A percentile compares a stretch with the other conserved stretches of the same genome.
Conservation (phyloP, 805 yeast genomes). For the Wickerhamiella occidentalis region DNA sequence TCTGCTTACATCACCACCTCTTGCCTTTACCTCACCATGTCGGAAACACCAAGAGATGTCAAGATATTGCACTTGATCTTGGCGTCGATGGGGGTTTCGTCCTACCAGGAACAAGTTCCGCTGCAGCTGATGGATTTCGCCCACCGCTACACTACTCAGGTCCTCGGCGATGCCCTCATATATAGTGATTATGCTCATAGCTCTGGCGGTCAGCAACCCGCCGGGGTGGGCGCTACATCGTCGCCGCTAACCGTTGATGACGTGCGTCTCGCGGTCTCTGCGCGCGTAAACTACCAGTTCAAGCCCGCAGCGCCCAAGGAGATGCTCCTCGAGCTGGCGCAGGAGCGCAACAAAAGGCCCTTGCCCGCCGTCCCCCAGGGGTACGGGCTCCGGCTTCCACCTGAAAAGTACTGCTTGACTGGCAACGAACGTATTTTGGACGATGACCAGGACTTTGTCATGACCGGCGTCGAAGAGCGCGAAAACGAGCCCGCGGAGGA, state of each 20-base stretch:
- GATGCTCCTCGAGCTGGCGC: conserved; percentile 75
- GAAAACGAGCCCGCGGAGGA: neutral
- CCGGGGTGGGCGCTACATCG: conserved; percentile 26
- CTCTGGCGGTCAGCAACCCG: conserved; percentile 28
- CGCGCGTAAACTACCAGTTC: conserved; percentile 90
- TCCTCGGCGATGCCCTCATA: conserved; percentile 76
- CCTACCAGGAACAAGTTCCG: conserved; percentile 93
- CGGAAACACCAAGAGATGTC: conserved; percentile 66
- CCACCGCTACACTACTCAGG: conserved; percentile 68
- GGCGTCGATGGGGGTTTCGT: conserved; percentile 85
- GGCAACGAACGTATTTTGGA: conserved; percentile 64
- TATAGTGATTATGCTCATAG: conserved; percentile 63
- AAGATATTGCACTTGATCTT: conserved; percentile 77
- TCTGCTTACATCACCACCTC: neutral
- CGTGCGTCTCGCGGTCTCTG: conserved; percentile 80
- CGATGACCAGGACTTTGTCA: conserved; percentile 31
- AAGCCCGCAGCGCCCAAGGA: conserved; percentile 95
- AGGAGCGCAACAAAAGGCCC: conserved; percentile 78
- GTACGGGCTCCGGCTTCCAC: conserved; percentile 90
- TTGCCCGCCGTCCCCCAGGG: conserved; percentile 84
- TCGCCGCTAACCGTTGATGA: conserved; percentile 73
- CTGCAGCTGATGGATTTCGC: conserved; percentile 96
- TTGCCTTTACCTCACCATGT: neutral
- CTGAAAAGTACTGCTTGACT: conserved; percentile 91
- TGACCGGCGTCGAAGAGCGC: conserved; percentile 15